Evolutionary conservation across 2,329 filamentous ascomycete species (phyloP).

Genomic region (Hypoxylon sp.): DNA sequence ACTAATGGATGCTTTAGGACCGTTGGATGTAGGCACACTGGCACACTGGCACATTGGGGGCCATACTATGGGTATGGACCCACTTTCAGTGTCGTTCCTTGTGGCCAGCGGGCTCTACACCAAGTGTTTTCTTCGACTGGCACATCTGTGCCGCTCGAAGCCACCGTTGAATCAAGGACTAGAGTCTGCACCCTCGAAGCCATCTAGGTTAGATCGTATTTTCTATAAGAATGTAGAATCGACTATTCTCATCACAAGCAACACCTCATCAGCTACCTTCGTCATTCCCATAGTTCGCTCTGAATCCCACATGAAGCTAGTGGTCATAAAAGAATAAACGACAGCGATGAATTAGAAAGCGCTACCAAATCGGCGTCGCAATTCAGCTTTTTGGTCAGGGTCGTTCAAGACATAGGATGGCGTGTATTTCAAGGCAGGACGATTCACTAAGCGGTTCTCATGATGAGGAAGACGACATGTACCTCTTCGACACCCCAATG

Average conservation of each 20-base stretch:
- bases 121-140: background rate
- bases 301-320: background rate
- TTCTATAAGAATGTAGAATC: background rate
- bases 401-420: background rate
- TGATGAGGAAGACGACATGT: conserved; percentile 19
- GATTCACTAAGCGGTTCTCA: background rate
- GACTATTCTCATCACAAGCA: background rate
- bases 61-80: too few relatives aligned
- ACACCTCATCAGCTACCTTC: background rate
- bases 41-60: too few relatives aligned
- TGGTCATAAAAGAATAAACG: background rate
- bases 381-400: background rate
- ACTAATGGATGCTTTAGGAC: too few relatives aligned
- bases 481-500: conserved; percentile 12
- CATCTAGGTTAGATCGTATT: background rate
- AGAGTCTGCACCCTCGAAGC: background rate
- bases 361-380: background rate
- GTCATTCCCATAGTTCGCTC: background rate
- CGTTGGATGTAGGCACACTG: too few relatives aligned
- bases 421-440: background rate
- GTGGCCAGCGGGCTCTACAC: too few relatives aligned
- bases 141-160: conserved; percentile 4
- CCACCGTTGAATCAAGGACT: background rate
- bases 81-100: too few relatives aligned
- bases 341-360: background rate